Conservation (phyloP, 2,329 filamentous ascomycete genomes). For the Colletotrichum noveboracense region DNA sequence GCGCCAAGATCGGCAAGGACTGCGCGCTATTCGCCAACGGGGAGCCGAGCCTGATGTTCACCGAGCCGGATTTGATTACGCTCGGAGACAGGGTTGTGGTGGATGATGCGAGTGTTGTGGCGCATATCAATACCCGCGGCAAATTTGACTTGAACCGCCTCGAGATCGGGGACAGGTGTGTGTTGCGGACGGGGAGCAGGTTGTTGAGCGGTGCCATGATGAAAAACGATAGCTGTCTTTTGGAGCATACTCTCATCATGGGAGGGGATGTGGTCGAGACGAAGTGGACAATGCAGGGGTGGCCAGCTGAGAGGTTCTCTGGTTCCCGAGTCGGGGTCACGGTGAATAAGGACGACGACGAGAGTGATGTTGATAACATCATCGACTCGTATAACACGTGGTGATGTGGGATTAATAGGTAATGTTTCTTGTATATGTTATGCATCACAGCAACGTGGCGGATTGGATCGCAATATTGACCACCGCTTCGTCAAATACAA, state of each 20-base stretch:
- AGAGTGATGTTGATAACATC: background rate
- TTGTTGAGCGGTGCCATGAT: constrained; percentile 59
- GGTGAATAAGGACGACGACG: background rate
- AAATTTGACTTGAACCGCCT: constrained; percentile 60
- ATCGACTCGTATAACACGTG: background rate
- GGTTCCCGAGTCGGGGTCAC: background rate
- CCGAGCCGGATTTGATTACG: constrained; percentile 60
- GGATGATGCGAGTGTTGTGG: constrained; percentile 61
- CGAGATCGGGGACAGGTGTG: constrained; percentile 54
- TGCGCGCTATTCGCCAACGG: constrained; percentile 62
- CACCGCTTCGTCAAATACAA: background rate
- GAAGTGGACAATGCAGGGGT: constrained; percentile 57
- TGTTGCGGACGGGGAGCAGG: constrained; percentile 55
- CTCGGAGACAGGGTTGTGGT: constrained; percentile 58
- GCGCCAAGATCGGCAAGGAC: constrained; percentile 58
- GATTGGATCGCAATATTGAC: background rate
- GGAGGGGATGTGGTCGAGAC: constrained; percentile 59
- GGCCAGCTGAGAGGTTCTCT: constrained; percentile 52
- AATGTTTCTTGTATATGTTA: background rate
- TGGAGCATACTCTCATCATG: constrained; percentile 65
- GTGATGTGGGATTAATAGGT: background rate
- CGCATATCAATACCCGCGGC: constrained; percentile 61
- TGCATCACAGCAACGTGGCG: background rate
- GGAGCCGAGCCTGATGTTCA: constrained; percentile 56
- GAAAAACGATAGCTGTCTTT: constrained; percentile 55